Percentiles rank a stretch among this genome's conserved stretches.
Evolutionary conservation across 805 yeast genomes (phyloP).

Genomic region (Metschnikowia continentalis): DNA sequence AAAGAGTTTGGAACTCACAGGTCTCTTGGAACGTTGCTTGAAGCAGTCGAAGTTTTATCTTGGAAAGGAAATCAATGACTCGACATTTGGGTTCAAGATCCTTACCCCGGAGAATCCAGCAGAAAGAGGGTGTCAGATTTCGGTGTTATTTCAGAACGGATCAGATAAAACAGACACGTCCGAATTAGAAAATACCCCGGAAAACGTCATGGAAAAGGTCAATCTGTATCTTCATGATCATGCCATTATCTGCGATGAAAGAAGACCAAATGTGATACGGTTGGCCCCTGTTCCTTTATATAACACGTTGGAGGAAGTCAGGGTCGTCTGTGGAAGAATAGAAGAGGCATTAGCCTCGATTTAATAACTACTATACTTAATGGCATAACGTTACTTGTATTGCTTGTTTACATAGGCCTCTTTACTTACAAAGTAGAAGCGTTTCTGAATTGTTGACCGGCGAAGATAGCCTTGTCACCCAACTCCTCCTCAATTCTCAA

Average conservation of each 20-base stretch:
- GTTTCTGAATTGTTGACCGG: slow-evolving; percentile 85
- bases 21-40: slow-evolving; percentile 49
- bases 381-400: background rate
- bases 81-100: slow-evolving; percentile 51
- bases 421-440: slow-evolving; percentile 36
- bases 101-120: slow-evolving; percentile 60
- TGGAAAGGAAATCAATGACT: slow-evolving; percentile 15
- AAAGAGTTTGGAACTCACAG: slow-evolving; percentile 57
- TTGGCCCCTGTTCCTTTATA: slow-evolving; percentile 85
- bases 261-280: slow-evolving; percentile 86
- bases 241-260: slow-evolving; percentile 81
- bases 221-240: slow-evolving; percentile 44
- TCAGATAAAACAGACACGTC: too few relatives aligned
- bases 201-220: slow-evolving; percentile 59
- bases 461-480: slow-evolving; percentile 95
- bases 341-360: slow-evolving; percentile 32
- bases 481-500: slow-evolving; percentile 98
- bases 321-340: slow-evolving; percentile 41
- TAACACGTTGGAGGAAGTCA: slow-evolving; percentile 68
- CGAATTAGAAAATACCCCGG: slow-evolving; percentile 4
- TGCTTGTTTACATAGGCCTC: background rate
- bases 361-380: background rate
- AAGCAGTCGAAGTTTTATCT: slow-evolving; percentile 44
- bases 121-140: slow-evolving; percentile 79
- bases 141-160: slow-evolving; percentile 55